Evolutionary conservation across 768 basidiomycete species (phyloP), one percentile per base, ranked within the genome.

Genomic region (Tulasnella calospora): DNA sequence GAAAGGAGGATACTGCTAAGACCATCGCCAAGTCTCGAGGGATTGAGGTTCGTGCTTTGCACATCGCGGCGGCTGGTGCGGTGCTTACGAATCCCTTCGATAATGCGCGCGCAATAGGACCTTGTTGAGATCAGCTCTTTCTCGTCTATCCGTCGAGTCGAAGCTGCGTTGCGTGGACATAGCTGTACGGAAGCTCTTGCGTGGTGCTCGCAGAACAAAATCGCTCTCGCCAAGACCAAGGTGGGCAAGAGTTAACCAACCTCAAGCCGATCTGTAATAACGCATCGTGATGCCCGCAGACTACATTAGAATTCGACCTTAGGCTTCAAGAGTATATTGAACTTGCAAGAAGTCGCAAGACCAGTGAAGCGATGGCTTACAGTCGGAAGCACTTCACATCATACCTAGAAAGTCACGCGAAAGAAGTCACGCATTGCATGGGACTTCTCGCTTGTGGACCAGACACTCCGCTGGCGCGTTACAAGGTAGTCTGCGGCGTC

Each of bases 161-260:
- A 98, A 84, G 86, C 88, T 12, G 95, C 94, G 0, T 88, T 99
- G 55, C 83, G 87, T 8, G 86, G 86, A 38, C 90, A 93, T 79
- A 93, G 92, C 80, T 96, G 95, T 81, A 88, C 92, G 8, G 95
- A 98, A 84, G 97, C 97, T 19, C 87, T 99, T 70, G 88, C 90
- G 27, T 99, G 97, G 97, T 98, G 96, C 82, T 95, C 90, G 80
- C 98, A 99, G 87, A 98, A 99, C 85, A 92, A 96, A 83, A 89
- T 91, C 40, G 93, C 94, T 17, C 88, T 99, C 80, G 91, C 94
- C 74, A 99, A 98, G 87, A 90, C 91, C 82, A 96, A 94, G 89
- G 96, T 92, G 71, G 75, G 83, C 80, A 13, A 44, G 1, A 15
- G n/a, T 23, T 23, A 21, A 51, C 47, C 19, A 2, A 51, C 9